A percentile compares a stretch with the other conserved stretches of the same genome.
Evolutionary conservation across 495 filamentous ascomycete species (phyloP).

Genomic region (Tuber calosporum): DNA sequence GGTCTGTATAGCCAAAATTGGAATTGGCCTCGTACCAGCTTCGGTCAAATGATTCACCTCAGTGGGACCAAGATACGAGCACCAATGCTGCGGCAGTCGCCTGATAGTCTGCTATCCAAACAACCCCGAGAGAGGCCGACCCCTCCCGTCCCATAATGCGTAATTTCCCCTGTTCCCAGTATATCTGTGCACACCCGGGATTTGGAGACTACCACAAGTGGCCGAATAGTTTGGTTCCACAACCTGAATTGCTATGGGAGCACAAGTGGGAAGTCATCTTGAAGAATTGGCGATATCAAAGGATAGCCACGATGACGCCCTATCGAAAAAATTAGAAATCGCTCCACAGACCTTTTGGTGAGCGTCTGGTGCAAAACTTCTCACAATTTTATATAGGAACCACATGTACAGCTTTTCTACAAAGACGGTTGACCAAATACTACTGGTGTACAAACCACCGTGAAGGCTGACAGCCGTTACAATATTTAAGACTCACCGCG

Average conservation of each 20-base stretch:
- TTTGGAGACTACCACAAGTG: neutral
- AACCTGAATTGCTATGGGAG: neutral
- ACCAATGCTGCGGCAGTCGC: neutral
- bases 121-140: neutral
- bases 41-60: neutral
- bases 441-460: neutral
- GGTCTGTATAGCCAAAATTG: neutral
- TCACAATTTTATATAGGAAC: neutral
- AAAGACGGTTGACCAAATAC: neutral
- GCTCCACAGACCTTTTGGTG: neutral
- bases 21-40: neutral
- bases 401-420: no score
- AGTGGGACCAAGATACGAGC: neutral
- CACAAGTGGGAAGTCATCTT: neutral
- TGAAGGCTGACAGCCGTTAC: neutral
- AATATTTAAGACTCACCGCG: neutral
- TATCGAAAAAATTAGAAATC: neutral
- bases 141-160: neutral
- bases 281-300: neutral
- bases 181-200: neutral
- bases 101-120: neutral
- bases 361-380: neutral
- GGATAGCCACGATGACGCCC: neutral
- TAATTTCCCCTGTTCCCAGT: neutral
- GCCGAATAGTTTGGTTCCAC: neutral